Conservation (phyloP, 768 basidiomycete species). For the Podaxis rugospora region DNA sequence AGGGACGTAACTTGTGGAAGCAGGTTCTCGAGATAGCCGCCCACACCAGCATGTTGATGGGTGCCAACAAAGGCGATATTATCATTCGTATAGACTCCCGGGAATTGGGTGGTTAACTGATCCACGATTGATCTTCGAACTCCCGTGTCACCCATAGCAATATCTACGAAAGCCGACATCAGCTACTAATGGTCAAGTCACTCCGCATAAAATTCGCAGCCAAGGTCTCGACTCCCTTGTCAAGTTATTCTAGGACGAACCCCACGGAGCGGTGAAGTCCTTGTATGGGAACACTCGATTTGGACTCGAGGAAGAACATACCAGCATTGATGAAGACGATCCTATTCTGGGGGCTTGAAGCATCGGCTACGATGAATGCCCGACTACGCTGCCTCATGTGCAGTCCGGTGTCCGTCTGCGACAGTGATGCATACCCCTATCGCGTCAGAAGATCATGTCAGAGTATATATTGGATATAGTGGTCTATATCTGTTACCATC, state of each 20-base stretch:
- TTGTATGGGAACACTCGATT: background rate
- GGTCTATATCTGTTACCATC: conserved; percentile 45
- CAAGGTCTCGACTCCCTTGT: background rate
- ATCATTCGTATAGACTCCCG: conserved; percentile 59
- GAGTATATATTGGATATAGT: background rate
- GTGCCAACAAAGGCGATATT: conserved; percentile 77
- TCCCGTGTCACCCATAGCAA: conserved; percentile 79
- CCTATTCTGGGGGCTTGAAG: conserved; percentile 48
- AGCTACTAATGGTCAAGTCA: background rate
- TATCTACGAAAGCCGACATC: conserved; percentile 38
- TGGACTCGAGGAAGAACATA: conserved; percentile 21
- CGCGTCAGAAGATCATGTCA: conserved; percentile 1
- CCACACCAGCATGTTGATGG: conserved; percentile 75
- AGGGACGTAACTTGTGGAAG: conserved; percentile 73
- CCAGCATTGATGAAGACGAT: conserved; percentile 77
- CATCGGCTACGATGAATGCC: conserved; percentile 70
- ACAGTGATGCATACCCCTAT: conserved; percentile 63
- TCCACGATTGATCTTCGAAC: conserved; percentile 65
- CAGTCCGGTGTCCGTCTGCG: conserved; percentile 68
- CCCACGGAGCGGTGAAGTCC: conserved; percentile 1
- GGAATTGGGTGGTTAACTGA: conserved; percentile 49
- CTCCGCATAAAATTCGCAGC: background rate
- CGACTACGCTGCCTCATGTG: conserved; percentile 79
- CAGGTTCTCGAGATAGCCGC: conserved; percentile 74
- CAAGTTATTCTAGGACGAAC: background rate